Conservation (phyloP, 768 basidiomycete species). For the Kwoniella pini region DNA sequence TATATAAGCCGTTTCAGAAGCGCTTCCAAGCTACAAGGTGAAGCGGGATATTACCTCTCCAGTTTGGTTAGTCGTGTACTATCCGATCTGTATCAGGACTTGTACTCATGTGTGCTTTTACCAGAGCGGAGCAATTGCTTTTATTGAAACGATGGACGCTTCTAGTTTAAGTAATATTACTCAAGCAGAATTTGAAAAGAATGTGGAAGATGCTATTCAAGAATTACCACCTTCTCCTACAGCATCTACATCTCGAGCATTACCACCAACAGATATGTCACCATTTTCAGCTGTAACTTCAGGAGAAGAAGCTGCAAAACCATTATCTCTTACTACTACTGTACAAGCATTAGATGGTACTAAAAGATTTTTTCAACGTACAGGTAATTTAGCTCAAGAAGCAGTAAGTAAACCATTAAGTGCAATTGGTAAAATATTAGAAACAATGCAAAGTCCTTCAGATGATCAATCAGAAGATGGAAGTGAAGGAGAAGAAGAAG, state of each 20-base stretch:
- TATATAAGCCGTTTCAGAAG: conserved; percentile 96
- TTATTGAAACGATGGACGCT: conserved; percentile 98
- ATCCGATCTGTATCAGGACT: no score
- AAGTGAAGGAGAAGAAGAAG: conserved; percentile 1
- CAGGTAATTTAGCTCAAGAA: conserved; percentile 64
- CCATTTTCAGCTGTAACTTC: conserved; percentile 40
- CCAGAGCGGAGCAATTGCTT: conserved; percentile 96
- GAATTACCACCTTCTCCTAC: conserved; percentile 71
- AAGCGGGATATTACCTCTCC: conserved; percentile 95
- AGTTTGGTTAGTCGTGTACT: conserved; percentile 79
- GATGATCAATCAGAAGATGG: conserved; percentile 62
- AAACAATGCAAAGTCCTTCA: conserved; percentile 72
- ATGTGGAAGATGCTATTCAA: conserved; percentile 66
- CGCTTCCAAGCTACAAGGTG: conserved; percentile 83
- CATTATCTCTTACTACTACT: conserved; percentile 63
- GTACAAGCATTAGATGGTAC: conserved; percentile 68
- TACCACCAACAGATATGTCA: conserved; percentile 47
- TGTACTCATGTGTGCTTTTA: no score
- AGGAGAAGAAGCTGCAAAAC: conserved; percentile 87
- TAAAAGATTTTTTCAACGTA: conserved; percentile 78
- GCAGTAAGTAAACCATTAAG: conserved; percentile 87
- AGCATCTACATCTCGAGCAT: conserved; percentile 62
- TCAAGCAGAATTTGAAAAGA: conserved; percentile 85
- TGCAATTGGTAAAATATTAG: conserved; percentile 84
- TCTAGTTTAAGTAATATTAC: conserved; percentile 90